Evolutionary conservation across 140 eudicot species (phyloP).

Genomic region (Cichorium intybus): DNA sequence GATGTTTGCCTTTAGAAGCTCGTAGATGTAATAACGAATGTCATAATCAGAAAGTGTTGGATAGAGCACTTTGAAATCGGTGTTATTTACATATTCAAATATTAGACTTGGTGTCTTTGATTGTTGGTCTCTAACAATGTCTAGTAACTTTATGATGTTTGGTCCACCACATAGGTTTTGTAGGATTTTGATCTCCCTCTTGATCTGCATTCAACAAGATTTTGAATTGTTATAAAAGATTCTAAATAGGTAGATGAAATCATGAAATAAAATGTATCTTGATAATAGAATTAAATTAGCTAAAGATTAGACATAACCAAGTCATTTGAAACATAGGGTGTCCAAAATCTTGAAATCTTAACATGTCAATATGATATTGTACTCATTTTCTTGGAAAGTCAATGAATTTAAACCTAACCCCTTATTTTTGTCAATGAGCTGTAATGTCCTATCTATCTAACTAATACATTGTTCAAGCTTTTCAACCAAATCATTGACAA

Average conservation of each 20-base stretch:
- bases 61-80: conserved; percentile 18
- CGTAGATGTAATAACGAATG: conserved; percentile 13
- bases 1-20: conserved; percentile 18
- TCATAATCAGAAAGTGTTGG: conserved; percentile 14
- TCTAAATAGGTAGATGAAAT: neutral
- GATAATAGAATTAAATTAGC: neutral
- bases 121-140: conserved; percentile 90
- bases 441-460: too few species aligned
- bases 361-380: too few species aligned
- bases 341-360: too few species aligned
- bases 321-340: too few species aligned
- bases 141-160: conserved; percentile 78
- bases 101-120: conserved; percentile 88
- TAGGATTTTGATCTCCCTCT: conserved; percentile 90
- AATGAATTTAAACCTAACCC: too few species aligned
- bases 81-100: conserved; percentile 12
- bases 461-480: too few species aligned
- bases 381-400: too few species aligned
- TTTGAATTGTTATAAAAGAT: neutral
- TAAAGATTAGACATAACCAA: too few species aligned
- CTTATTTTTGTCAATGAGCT: too few species aligned
- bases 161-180: conserved; percentile 94
- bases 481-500: too few species aligned
- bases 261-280: neutral
- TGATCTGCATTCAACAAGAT: conserved; percentile 52